phyloP scores from a whole-genome alignment of 768 basidiomycete genomes.

The Suillus subluteus region DNA sequence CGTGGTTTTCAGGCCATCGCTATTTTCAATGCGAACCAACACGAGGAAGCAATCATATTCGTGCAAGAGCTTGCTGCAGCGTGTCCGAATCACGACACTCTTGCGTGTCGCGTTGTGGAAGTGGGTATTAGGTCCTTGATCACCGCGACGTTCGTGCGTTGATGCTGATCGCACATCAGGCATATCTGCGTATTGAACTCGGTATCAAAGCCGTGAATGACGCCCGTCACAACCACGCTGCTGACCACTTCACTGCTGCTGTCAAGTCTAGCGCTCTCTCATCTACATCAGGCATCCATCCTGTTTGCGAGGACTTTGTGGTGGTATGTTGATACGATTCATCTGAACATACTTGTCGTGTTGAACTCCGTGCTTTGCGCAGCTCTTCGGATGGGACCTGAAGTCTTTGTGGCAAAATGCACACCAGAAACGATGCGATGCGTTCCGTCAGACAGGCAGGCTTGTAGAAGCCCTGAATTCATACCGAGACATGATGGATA shows the following conservation, averaged over 20 bases:
- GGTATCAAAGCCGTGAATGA: not conserved
- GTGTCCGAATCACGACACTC: not conserved
- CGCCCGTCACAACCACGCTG: not conserved
- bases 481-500: not conserved
- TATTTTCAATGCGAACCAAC: not conserved
- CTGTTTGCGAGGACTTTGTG: not conserved
- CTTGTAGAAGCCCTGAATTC: not conserved
- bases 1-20: not conserved
- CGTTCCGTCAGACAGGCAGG: not conserved
- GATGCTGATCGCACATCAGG: not conserved
- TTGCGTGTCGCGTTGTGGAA: not conserved
- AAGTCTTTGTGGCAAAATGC: not conserved
- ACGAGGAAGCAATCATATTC: not conserved
- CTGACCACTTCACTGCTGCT: not conserved
- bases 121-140: not conserved
- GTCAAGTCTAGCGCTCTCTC: not conserved
- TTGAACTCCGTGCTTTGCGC: not conserved
- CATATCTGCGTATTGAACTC: not conserved
- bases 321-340: not conserved
- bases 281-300: not conserved
- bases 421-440: not conserved
- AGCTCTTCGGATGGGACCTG: not conserved
- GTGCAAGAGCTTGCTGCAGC: not conserved
- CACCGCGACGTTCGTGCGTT: not conserved
- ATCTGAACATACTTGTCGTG: not conserved